Evolutionary conservation across 2,329 filamentous ascomycete species (phyloP).

Genomic region (Pseudogymnoascus sp.): DNA sequence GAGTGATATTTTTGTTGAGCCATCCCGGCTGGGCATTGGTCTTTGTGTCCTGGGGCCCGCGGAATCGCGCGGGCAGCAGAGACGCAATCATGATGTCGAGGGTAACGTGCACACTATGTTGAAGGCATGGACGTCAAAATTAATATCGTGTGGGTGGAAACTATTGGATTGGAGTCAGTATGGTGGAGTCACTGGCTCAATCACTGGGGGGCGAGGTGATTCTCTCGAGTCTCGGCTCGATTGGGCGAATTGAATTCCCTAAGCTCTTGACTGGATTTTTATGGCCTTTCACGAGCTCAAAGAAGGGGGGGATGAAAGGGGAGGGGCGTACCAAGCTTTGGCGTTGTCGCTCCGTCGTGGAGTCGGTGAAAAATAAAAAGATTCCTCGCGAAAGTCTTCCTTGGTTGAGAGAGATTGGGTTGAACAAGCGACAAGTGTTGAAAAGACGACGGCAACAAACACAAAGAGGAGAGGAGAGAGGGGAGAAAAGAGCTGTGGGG

Average conservation of each 20-base stretch:
- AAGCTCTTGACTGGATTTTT: background rate
- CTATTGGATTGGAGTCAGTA: background rate
- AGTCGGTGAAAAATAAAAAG: conserved; percentile 2
- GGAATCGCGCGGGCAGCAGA: conserved; percentile 54
- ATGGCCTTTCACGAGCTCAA: background rate
- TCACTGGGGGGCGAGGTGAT: background rate
- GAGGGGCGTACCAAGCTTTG: background rate
- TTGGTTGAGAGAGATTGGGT: background rate
- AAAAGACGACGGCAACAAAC: background rate
- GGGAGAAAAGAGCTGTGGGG: conserved; percentile 1
- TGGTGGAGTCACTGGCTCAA: background rate
- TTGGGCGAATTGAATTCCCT: background rate
- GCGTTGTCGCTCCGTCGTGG: background rate
- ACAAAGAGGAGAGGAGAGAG: background rate
- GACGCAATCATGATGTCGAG: conserved; percentile 31
- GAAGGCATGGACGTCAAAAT: conserved; percentile 12
- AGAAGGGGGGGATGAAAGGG: background rate
- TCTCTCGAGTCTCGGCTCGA: background rate
- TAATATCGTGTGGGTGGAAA: background rate
- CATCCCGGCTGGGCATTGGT: conserved; percentile 44
- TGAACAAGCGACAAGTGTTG: background rate
- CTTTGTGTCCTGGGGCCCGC: conserved; percentile 46
- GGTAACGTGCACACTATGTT: background rate
- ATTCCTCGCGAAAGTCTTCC: background rate
- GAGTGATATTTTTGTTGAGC: conserved; percentile 59